Conservation (phyloP, 1,139 yeast species). For the Hansenula lynferdii region DNA sequence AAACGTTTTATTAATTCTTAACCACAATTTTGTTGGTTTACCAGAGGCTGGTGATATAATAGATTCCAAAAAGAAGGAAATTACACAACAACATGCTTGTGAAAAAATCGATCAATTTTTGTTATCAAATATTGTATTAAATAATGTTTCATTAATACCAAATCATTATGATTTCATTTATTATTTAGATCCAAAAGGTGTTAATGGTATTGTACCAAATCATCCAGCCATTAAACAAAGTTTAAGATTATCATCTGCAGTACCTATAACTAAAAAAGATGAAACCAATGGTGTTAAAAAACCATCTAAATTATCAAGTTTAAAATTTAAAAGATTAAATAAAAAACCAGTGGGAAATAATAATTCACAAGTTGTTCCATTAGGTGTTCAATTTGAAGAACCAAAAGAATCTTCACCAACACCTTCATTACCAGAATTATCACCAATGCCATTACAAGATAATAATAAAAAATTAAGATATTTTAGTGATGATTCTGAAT, state of each 20-base stretch:
- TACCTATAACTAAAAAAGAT: constrained; percentile 1
- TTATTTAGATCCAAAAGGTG: constrained; percentile 17
- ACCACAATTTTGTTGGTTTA: constrained; percentile 18
- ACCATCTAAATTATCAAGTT: constrained; percentile 20
- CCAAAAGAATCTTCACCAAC: constrained; percentile 7
- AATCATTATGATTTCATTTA: constrained; percentile 20
- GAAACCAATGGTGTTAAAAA: constrained; percentile 6
- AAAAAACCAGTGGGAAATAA: constrained; percentile 6
- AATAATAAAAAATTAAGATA: constrained; percentile 18
- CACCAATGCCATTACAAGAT: constrained; percentile 11
- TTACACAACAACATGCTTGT: constrained; percentile 7
- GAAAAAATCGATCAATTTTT: constrained; percentile 18
- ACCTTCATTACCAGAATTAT: constrained; percentile 12
- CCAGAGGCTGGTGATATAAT: constrained; percentile 19
- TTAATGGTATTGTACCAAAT: constrained; percentile 19
- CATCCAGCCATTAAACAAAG: constrained; percentile 17
- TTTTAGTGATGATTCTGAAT: constrained; percentile 16
- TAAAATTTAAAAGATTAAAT: constrained; percentile 20
- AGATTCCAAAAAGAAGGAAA: constrained; percentile 12
- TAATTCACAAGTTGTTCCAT: not conserved
- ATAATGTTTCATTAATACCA: constrained; percentile 14
- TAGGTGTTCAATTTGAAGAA: constrained; percentile 4
- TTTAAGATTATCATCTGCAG: constrained; percentile 6
- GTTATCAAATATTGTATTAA: constrained; percentile 20
- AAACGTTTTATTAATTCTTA: constrained; percentile 20